Base-by-base conservation (phyloP, 2,329 filamentous ascomycete genomes). In the Neopestalotiopsis sp. region DNA sequence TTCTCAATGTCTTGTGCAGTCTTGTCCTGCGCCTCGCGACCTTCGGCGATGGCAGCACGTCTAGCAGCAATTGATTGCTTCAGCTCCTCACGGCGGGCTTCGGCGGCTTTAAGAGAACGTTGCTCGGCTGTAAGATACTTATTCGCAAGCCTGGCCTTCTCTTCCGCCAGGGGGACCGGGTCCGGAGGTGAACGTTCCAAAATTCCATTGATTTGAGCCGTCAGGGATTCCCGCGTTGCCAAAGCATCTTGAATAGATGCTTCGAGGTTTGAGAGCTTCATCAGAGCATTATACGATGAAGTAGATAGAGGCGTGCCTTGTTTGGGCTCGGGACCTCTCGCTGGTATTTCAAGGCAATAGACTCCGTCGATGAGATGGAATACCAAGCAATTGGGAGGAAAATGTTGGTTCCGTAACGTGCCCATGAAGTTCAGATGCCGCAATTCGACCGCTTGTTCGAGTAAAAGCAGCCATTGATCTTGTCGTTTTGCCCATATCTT, bases 231-330 rank as follows among this genome's bases (percentile, higher is more conserved):
- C 14, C 92, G 90, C 0, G 94, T 97, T 1, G 90, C 88, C 10
- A 97, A 82, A 1, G 94, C 94, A 79, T 98, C 95, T 77, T 97
- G 94, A 30, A 98, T 93, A 67, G 94, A 97, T 77, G 92, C 93
- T 71, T 97, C 94, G 17, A 98, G 85, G 69, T 95, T 97, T 5
- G 93, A 91, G 12, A 98, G 85, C 70, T 93, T 91, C 91, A 98
- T 95, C 24, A 98, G 84, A 1, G 93, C 90, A 75, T 94, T 94
- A 78, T 97, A 98, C 0, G 94, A 94, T 0, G 94, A 94, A 0
- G 92, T 94, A 0, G 88, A 82, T 0, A 88, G 78, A 2, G 83
- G 73, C 1, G 85, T 79, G 5, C 86, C 84, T 30, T 87, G 82
- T 71, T 87, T 89, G 0, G 88, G 86, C 3, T 85, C 82, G n/a